phyloP scores from a whole-genome alignment of 192 early-diverging fungal species.

The Bifiguratus adelaidae region DNA sequence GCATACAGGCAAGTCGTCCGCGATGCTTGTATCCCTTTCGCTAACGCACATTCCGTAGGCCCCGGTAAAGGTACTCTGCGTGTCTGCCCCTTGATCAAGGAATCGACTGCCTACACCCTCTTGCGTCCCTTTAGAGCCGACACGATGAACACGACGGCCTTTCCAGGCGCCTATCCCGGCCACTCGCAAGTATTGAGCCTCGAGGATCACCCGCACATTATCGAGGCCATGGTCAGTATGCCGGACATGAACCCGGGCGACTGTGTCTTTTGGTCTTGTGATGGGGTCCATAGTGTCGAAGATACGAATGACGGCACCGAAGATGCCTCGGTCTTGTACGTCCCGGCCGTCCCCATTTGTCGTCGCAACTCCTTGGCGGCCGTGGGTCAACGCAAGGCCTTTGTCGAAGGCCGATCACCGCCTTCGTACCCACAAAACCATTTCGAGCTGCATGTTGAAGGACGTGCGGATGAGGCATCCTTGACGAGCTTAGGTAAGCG shows the following conservation, averaged over 20 bases:
- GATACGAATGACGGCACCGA: conserved; percentile 1
- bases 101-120: conserved; percentile 12
- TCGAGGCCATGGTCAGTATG: conserved; percentile 11
- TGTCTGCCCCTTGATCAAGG: conserved; percentile 15
- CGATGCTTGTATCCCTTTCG: too few species aligned
- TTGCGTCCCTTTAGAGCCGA: conserved; percentile 16
- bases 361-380: too few species aligned
- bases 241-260: conserved; percentile 14
- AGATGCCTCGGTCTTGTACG: conserved; percentile 18
- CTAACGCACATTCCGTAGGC: too few species aligned
- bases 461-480: conserved; percentile 4
- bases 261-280: conserved; percentile 18
- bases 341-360: conserved; percentile 15
- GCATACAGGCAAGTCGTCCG: too few species aligned
- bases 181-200: conserved; percentile 4
- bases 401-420: conserved; percentile 9
- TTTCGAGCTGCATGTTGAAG: conserved; percentile 7
- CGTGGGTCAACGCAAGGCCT: conserved; percentile 10
- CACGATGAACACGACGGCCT: conserved; percentile 4
- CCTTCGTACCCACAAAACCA: conserved; percentile 17
- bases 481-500: conserved; percentile 2
- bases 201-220: conserved; percentile 14
- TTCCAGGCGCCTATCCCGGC: conserved; percentile 11
- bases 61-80: conserved; percentile 11
- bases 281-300: conserved; percentile 18